A percentile compares a stretch with the other conserved stretches of the same genome.
Evolutionary conservation across 2,329 filamentous ascomycete species (phyloP).

Genomic region (Fusarium sp.): DNA sequence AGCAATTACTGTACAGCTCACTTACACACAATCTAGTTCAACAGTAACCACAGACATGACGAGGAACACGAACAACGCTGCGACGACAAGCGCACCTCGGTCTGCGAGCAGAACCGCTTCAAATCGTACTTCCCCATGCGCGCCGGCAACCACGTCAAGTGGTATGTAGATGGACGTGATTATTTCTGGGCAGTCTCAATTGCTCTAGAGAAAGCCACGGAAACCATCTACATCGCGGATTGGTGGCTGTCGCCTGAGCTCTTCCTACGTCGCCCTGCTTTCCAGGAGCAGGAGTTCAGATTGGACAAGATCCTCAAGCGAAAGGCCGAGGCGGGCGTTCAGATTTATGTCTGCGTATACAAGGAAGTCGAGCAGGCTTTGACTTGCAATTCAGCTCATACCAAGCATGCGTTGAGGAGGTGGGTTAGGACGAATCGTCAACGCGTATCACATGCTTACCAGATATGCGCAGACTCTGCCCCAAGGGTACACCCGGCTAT

Average conservation of each 20-base stretch:
- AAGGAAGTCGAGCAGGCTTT: slow-evolving; percentile 85
- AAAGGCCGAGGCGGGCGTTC: slow-evolving; percentile 90
- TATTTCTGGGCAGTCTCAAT: slow-evolving; percentile 96
- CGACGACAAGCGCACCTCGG: slow-evolving; percentile 81
- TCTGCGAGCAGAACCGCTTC: slow-evolving; percentile 83
- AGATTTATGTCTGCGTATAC: slow-evolving; percentile 94
- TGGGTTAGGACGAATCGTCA: neutral
- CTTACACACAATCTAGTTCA: slow-evolving; percentile 66
- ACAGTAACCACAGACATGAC: slow-evolving; percentile 90
- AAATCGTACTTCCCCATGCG: slow-evolving; percentile 91
- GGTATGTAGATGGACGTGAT: slow-evolving; percentile 96
- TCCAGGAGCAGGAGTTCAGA: slow-evolving; percentile 85
- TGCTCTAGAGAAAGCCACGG: slow-evolving; percentile 88
- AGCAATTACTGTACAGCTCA: neutral
- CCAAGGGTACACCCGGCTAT: slow-evolving; percentile 82
- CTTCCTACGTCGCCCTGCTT: slow-evolving; percentile 86
- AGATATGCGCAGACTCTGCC: slow-evolving; percentile 68
- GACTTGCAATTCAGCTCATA: slow-evolving; percentile 93
- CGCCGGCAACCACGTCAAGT: slow-evolving; percentile 89
- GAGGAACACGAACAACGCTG: slow-evolving; percentile 89
- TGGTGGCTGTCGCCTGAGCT: slow-evolving; percentile 97
- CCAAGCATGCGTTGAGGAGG: slow-evolving; percentile 71
- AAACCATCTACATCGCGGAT: slow-evolving; percentile 95
- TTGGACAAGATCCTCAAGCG: slow-evolving; percentile 89
- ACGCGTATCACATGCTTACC: neutral